A percentile compares a stretch with the other conserved stretches of the same genome.
Evolutionary conservation across 2,329 filamentous ascomycete genomes (phyloP).

Genomic region (Fusarium heterosporum): DNA sequence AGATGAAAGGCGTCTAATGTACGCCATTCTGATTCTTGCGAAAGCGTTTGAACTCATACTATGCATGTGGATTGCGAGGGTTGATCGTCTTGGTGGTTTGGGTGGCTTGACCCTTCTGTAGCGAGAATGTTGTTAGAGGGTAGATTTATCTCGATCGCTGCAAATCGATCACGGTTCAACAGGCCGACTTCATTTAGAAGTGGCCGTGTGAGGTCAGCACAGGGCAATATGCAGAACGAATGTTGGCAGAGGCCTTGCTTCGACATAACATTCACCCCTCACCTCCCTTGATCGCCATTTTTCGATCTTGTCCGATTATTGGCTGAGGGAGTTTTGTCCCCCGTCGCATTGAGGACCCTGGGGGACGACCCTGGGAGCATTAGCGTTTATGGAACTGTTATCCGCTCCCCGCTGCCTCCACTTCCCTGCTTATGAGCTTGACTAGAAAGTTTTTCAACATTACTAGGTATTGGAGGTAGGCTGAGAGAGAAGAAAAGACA

Average conservation of each 20-base stretch:
- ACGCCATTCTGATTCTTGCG: slow-evolving; percentile 17
- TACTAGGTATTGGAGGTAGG: slow-evolving; percentile 1
- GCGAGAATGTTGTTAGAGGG: not conserved
- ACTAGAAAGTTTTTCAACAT: slow-evolving; percentile 14
- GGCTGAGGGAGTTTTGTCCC: slow-evolving; percentile 43
- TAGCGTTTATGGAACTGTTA: slow-evolving; percentile 41
- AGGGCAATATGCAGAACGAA: slow-evolving; percentile 17
- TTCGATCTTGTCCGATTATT: slow-evolving; percentile 55
- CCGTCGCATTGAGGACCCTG: slow-evolving; percentile 49
- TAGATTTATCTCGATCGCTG: not conserved
- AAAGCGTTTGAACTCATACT: not conserved
- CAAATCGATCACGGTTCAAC: slow-evolving; percentile 2
- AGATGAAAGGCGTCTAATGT: slow-evolving; percentile 9
- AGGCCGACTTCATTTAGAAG: slow-evolving; percentile 1
- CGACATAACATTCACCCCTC: slow-evolving; percentile 15
- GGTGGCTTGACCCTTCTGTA: not conserved
- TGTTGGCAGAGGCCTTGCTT: slow-evolving; percentile 20
- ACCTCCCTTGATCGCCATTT: slow-evolving; percentile 32
- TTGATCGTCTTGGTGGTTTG: not conserved
- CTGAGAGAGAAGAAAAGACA: not conserved
- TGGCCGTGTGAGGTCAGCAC: slow-evolving; percentile 15
- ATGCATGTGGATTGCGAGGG: not conserved
- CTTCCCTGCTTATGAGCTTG: slow-evolving; percentile 21
- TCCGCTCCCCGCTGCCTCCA: slow-evolving; percentile 39
- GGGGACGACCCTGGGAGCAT: slow-evolving; percentile 42